phyloP scores from a whole-genome alignment of 108 stramenopile genomes.

The Nitzschia sp. region DNA sequence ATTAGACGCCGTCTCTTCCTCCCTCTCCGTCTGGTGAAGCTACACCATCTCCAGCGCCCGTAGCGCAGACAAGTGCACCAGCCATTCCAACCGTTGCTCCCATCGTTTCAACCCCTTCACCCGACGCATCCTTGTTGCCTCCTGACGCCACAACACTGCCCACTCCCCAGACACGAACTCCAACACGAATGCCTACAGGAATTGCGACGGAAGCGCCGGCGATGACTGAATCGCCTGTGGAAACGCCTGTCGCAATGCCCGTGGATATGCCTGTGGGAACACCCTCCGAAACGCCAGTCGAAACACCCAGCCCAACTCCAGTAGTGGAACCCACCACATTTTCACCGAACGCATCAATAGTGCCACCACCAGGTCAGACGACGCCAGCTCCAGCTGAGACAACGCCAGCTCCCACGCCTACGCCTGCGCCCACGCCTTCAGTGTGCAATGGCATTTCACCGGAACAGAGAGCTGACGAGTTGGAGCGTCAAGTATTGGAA shows the following conservation, averaged over 20 bases:
- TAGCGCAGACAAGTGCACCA: neutral
- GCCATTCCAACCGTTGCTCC: neutral
- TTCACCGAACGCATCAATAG: no score
- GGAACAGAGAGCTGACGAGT: constrained; percentile 3
- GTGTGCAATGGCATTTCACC: constrained; percentile 23
- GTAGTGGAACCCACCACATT: no score
- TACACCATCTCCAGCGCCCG: neutral
- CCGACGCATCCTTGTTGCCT: neutral
- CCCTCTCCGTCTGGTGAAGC: neutral
- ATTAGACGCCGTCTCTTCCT: neutral
- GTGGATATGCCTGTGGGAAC: no score
- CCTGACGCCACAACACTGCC: neutral
- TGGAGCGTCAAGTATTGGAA: constrained; percentile 6
- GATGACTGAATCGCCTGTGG: neutral
- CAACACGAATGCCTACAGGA: neutral
- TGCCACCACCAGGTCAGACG: no score
- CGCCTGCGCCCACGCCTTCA: neutral
- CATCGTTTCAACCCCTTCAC: neutral
- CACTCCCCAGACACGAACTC: neutral
- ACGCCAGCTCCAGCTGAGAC: constrained; percentile 1
- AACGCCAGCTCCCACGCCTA: neutral
- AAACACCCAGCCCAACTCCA: no score
- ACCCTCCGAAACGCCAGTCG: no score
- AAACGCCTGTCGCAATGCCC: neutral
- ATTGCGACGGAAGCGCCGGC: neutral